Evolutionary conservation across 805 yeast genomes (phyloP).

Genomic region (Pichia ethanolica): DNA sequence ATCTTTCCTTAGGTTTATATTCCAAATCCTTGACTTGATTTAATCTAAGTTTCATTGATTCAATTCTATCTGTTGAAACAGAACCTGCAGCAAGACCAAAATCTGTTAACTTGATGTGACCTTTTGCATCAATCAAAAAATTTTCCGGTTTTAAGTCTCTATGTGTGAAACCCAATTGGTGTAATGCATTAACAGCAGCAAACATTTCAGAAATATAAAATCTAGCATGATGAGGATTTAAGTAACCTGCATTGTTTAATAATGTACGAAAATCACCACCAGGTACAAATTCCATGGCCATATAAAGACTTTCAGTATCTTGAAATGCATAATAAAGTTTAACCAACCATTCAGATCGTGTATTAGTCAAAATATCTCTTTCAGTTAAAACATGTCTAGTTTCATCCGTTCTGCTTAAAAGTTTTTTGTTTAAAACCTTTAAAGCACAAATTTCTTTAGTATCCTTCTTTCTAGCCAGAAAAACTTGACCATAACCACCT

Average conservation of each 20-base stretch:
- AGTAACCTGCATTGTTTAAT: constrained; percentile 84
- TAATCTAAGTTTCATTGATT: constrained; percentile 72
- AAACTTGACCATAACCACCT: constrained; percentile 99
- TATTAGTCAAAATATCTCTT: constrained; percentile 92
- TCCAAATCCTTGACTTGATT: constrained; percentile 67
- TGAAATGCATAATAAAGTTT: constrained; percentile 92
- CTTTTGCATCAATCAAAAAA: constrained; percentile 80
- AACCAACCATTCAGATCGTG: constrained; percentile 93
- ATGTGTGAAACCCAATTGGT: constrained; percentile 92
- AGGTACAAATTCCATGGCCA: constrained; percentile 99
- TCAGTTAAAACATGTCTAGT: constrained; percentile 94
- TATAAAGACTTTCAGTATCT: constrained; percentile 78
- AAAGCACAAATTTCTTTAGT: constrained; percentile 93
- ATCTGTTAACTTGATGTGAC: constrained; percentile 90
- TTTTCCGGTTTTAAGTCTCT: constrained; percentile 96
- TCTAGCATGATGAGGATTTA: constrained; percentile 92
- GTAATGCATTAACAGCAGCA: constrained; percentile 86
- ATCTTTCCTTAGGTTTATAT: constrained; percentile 57
- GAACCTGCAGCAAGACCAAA: constrained; percentile 97
- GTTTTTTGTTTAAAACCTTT: constrained; percentile 81
- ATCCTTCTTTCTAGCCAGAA: constrained; percentile 86
- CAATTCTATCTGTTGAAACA: constrained; percentile 86
- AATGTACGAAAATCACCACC: constrained; percentile 98
- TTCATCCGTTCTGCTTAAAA: constrained; percentile 84
- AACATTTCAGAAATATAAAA: constrained; percentile 96